Evolutionary conservation across 345 rosid species (phyloP), one percentile per base, ranked within the genome.

Genomic region (Salix dunnii): DNA sequence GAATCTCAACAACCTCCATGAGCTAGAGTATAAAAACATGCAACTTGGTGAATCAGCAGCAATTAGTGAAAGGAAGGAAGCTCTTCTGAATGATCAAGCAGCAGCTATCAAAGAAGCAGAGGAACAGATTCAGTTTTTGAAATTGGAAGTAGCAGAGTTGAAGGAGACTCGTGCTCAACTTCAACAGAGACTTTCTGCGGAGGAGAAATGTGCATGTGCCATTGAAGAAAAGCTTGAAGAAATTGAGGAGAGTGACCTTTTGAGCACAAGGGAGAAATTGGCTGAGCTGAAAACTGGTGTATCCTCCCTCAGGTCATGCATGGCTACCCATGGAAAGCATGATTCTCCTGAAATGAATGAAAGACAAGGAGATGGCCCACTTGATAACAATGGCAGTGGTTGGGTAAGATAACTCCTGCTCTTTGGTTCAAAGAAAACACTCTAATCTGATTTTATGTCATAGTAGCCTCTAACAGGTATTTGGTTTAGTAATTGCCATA

Each of bases 251-350:
- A 81, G 73, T 75, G 84, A 87, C 78, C 84, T 93, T 79, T 79
- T 79, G 74, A 81, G 77, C 67, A 86, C 90, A 74, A 88, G 84
- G 77, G 89, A 88, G 74, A 89, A 87, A 82, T 78, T 95, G 51
- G 80, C 85, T 53, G 91, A 89, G 88, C 82, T 95, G 43, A 88
- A 84, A 79, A 82, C 80, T 60, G 92, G 92, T 3, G 84, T 92
- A 58, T 89, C 82, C 31, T 80, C 89, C 66, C 85, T 92, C 74
- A 87, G 85, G 82, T 89, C 90, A 76, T 82, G 86, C 84, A 81
- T 91, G 82, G 83, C 78, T 68, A 83, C 73, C 76, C 70, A 81
- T 77, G 79, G 55, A 27, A 87, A 86, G 70, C 71, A 82, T 68
- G 87, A 82, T 1, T 53, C 46, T 81, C 75, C 80, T 71, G 84